Percentiles rank a stretch among this genome's conserved stretches.
Conservation (phyloP, 2,329 filamentous ascomycete species). For the Ustulina deusta region DNA sequence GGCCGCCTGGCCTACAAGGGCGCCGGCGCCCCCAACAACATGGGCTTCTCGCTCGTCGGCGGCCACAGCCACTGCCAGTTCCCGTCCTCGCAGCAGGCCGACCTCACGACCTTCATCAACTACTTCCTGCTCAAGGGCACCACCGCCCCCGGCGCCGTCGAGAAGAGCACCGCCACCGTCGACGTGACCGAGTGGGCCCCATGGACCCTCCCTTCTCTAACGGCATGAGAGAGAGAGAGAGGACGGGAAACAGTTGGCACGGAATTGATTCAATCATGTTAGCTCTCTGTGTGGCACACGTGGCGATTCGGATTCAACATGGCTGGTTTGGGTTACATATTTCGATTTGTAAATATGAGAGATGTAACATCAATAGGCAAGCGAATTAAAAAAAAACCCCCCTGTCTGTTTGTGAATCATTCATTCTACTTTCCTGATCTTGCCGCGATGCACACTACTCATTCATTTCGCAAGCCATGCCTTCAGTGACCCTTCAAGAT, state of each 20-base stretch:
- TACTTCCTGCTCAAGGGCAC: slow-evolving; percentile 61
- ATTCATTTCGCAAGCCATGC: slow-evolving; percentile 40
- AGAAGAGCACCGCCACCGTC: slow-evolving; percentile 56
- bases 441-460: background rate
- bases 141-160: slow-evolving; percentile 51
- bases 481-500: slow-evolving; percentile 42
- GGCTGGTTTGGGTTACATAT: background rate
- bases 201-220: slow-evolving; percentile 56
- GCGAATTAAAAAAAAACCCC: background rate
- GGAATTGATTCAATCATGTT: slow-evolving; percentile 11
- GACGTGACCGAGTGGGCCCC: slow-evolving; percentile 56
- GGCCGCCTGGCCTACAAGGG: slow-evolving; percentile 66
- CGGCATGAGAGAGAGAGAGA: background rate
- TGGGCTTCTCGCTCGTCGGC: slow-evolving; percentile 68
- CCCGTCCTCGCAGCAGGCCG: slow-evolving; percentile 63
- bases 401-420: background rate
- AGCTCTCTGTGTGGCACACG: background rate
- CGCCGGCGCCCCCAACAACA: slow-evolving; percentile 64
- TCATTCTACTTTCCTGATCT: background rate
- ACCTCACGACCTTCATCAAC: slow-evolving; percentile 67
- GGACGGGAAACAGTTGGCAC: slow-evolving; percentile 4
- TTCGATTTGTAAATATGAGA: slow-evolving; percentile 16
- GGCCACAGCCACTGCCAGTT: slow-evolving; percentile 68
- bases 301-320: background rate
- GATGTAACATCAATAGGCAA: slow-evolving; percentile 1